Evolutionary conservation across 495 filamentous ascomycete genomes (phyloP).

Genomic region (Penicillium taxi): DNA sequence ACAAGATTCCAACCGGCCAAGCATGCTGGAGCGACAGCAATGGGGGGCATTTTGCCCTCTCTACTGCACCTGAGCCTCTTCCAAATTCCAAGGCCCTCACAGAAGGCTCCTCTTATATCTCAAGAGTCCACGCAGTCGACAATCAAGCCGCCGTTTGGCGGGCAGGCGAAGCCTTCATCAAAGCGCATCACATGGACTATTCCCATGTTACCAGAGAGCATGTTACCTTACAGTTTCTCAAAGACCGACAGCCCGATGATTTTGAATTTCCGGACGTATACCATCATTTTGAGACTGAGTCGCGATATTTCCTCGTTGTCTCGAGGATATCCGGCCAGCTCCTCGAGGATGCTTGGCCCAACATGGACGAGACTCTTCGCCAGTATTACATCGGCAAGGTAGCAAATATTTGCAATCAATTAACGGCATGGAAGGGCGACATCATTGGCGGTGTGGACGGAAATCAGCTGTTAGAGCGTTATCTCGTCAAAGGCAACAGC

Average conservation of each 20-base stretch:
- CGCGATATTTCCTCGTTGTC: conserved; percentile 6
- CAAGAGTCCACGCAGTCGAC: conserved; percentile 7
- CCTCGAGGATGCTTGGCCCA: conserved; percentile 9
- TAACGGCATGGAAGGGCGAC: conserved; percentile 3
- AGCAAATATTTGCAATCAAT: conserved; percentile 5
- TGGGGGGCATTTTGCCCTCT: conserved; percentile 10
- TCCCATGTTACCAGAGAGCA: conserved; percentile 6
- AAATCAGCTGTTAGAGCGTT: conserved; percentile 3
- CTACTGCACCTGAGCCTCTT: conserved; percentile 7
- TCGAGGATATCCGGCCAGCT: conserved; percentile 6
- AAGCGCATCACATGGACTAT: conserved; percentile 7
- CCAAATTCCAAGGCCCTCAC: conserved; percentile 7
- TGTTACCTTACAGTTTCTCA: conserved; percentile 8
- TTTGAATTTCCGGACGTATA: conserved; percentile 1
- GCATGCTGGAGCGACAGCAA: conserved; percentile 11
- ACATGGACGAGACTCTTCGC: conserved; percentile 6
- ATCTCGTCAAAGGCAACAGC: conserved; percentile 4
- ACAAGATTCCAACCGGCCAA: conserved; percentile 5
- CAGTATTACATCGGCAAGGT: conserved; percentile 8
- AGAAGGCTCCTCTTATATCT: conserved; percentile 5
- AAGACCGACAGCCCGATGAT: conserved; percentile 1
- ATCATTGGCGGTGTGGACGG: conserved; percentile 7
- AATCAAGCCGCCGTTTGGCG: conserved; percentile 12
- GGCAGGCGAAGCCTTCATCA: conserved; percentile 8
- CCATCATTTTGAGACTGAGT: conserved; percentile 4